Evolutionary conservation across 1,284 basidiomycete genomes (phyloP), one percentile per base, ranked within the genome.

Genomic region (Inonotus obliquus): DNA sequence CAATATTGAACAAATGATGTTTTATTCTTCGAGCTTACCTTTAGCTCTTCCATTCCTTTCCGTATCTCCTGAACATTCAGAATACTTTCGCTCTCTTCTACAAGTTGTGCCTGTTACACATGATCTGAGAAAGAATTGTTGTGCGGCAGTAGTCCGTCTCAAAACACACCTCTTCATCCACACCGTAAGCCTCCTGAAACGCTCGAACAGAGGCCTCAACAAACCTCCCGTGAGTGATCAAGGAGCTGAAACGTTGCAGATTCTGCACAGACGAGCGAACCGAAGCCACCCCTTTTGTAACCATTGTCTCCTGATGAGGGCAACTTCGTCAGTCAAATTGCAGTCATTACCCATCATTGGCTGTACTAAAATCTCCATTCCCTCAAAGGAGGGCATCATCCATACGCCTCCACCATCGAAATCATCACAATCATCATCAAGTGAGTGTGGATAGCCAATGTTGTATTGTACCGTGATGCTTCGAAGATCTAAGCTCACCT

Each of bases 211-310:
- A 83, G 11, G 91, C 87, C 3, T 80, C 68, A 23, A 88, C 79
- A 69, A 98, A 98, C 0, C 70, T 66, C 11, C 88, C 81, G 68
- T 98, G 94, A 7, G 79, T 83, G 35, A 86, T 73, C 1, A 69
- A 63, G 0, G 77, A 63, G 62, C 79, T 79, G 66, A 83, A 87
- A 63, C 85, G 81, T 44, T 75, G 77, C 25, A 99, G 78, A 68
- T 97, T 98, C 65, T 86, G 84, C 0, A 99, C 97, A 0, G 94
- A 92, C 0, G 96, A 96, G 38, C 92, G 88, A 13, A 98, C 92
- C 27, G 95, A 98, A 2, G 87, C 86, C 35, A 98, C 91, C 0
- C 94, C 93, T 72, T 88, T 92, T 0, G 92, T 93, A 45, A 85
- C 74, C 80, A 97, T 90, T 13, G 83, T 81, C 37, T 44, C 53